Conservation (phyloP, 2,329 filamentous ascomycete genomes). For the Colletotrichum ledebouriae region DNA sequence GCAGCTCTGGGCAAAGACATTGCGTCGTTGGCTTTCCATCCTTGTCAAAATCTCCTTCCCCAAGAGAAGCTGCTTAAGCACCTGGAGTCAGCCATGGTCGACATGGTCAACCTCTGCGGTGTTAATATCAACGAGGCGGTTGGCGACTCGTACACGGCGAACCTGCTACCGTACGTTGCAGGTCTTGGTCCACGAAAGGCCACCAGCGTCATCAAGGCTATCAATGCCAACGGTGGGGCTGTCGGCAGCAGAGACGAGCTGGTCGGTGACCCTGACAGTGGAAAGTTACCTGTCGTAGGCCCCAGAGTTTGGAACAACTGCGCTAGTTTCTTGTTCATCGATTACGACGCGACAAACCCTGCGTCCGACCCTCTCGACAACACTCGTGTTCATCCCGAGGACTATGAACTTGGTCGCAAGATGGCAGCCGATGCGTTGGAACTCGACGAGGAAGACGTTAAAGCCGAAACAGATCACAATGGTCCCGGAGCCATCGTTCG, state of each 20-base stretch:
- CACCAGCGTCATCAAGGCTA: slow-evolving; percentile 78
- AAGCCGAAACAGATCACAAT: slow-evolving; percentile 91
- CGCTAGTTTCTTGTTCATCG: slow-evolving; percentile 93
- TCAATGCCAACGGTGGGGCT: slow-evolving; percentile 90
- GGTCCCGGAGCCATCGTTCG: slow-evolving; percentile 91
- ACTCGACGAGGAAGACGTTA: slow-evolving; percentile 97
- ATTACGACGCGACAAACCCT: slow-evolving; percentile 85
- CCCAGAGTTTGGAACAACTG: slow-evolving; percentile 96
- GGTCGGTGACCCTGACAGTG: slow-evolving; percentile 86
- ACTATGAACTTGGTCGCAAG: slow-evolving; percentile 97
- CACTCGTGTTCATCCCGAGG: slow-evolving; percentile 96
- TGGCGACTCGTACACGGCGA: slow-evolving; percentile 83
- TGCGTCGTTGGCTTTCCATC: slow-evolving; percentile 87
- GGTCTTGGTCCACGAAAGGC: slow-evolving; percentile 95
- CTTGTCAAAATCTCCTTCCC: slow-evolving; percentile 88
- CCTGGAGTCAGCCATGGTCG: slow-evolving; percentile 96
- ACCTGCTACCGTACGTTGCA: slow-evolving; percentile 89
- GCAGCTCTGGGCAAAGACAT: slow-evolving; percentile 92
- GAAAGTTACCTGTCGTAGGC: slow-evolving; percentile 83
- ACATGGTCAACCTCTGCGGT: slow-evolving; percentile 97
- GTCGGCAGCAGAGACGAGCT: slow-evolving; percentile 89
- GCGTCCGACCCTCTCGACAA: slow-evolving; percentile 94
- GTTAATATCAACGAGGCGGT: slow-evolving; percentile 96
- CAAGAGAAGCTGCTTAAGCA: slow-evolving; percentile 88
- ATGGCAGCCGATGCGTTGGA: slow-evolving; percentile 98